Evolutionary conservation across 2,329 filamentous ascomycete species (phyloP).

Genomic region (Colletotrichum sp.): DNA sequence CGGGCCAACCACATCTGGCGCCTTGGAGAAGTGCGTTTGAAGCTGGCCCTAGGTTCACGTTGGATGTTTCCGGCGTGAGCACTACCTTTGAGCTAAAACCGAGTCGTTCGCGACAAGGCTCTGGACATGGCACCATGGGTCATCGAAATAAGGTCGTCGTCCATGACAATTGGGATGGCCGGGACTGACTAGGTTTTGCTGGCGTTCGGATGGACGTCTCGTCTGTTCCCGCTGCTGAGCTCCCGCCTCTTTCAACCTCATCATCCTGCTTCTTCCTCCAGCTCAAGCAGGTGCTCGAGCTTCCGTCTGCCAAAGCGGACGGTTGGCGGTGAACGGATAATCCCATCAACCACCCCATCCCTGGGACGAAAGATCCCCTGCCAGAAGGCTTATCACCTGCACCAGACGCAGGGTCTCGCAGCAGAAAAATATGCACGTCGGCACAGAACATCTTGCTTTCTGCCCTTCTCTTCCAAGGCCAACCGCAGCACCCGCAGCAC

Average conservation of each 20-base stretch:
- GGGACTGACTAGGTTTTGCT: not conserved
- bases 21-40: not conserved
- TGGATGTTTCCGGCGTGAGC: not conserved
- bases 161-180: not conserved
- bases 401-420: not conserved
- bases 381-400: not conserved
- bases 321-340: not conserved
- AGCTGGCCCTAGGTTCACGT: not conserved
- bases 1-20: not conserved
- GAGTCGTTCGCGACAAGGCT: not conserved
- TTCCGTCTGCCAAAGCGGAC: not conserved
- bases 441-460: not conserved
- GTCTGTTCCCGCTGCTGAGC: not conserved
- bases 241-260: not conserved
- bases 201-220: not conserved
- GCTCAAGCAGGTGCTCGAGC: not conserved
- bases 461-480: not conserved
- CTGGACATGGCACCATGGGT: not conserved
- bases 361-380: not conserved
- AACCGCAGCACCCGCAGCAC: not conserved
- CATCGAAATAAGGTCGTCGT: not conserved
- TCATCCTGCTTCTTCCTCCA: not conserved
- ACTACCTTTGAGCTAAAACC: not conserved
- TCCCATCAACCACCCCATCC: not conserved
- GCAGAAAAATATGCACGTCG: not conserved